These are phyloP conservation scores for Capsicum baccatum DNA, from an alignment of 257 asterid species.

Conservation along the genomic window DNA sequence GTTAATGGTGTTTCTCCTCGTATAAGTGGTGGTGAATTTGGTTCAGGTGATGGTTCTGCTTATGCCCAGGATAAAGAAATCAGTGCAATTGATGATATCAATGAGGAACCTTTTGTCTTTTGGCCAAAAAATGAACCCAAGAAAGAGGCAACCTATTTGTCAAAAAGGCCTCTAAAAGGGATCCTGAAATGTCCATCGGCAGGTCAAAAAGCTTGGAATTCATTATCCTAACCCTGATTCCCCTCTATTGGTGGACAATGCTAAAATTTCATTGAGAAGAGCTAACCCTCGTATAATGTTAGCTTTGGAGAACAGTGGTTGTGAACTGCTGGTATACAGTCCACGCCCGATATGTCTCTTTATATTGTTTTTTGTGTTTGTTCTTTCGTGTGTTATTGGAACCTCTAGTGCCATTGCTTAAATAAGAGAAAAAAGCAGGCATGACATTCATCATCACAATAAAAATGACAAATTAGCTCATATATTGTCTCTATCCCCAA, in stretches of 20 bases:
- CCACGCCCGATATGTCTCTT: not conserved
- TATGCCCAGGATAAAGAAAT: constrained; percentile 24
- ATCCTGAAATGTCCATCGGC: too few relatives aligned
- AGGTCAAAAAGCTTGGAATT: too few relatives aligned
- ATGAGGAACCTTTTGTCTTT: constrained; percentile 4
- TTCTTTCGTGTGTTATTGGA: not conserved
- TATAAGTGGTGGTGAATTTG: not conserved
- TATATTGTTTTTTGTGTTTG: not conserved
- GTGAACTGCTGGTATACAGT: not conserved
- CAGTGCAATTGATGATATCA: not conserved
- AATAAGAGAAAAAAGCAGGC: not conserved
- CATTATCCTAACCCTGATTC: too few relatives aligned
- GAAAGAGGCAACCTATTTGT: not conserved
- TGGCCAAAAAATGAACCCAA: not conserved
- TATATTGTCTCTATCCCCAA: constrained; percentile 7
- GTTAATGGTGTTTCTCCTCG: constrained; percentile 22
- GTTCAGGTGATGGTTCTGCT: constrained; percentile 34
- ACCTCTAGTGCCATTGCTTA: constrained; percentile 1
- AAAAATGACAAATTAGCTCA: constrained; percentile 8
- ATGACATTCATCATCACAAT: constrained; percentile 23
- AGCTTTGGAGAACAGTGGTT: constrained; percentile 45
- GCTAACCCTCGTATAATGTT: constrained; percentile 77
- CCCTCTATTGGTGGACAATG: too few relatives aligned
- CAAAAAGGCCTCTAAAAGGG: too few relatives aligned
- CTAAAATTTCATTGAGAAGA: constrained; percentile 41